Evolutionary conservation across 805 yeast species (phyloP).

Genomic region (Pichia deserticola): DNA sequence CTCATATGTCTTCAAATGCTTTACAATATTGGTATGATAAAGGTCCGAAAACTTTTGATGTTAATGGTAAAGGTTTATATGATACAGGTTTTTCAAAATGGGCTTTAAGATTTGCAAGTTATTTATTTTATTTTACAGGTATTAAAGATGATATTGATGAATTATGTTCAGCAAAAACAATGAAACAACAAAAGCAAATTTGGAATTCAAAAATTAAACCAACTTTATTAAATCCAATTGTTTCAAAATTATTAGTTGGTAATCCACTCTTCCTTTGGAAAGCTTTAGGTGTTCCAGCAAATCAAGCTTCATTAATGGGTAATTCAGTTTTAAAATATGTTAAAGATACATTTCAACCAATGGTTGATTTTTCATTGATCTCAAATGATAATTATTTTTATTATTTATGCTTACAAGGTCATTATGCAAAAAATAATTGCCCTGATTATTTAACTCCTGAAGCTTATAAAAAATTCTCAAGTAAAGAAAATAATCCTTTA

Average conservation of each 20-base stretch:
- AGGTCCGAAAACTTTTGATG: slow-evolving; percentile 50
- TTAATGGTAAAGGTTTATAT: slow-evolving; percentile 55
- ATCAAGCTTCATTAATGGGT: slow-evolving; percentile 78
- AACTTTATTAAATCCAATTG: slow-evolving; percentile 60
- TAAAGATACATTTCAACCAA: slow-evolving; percentile 72
- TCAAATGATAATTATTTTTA: slow-evolving; percentile 74
- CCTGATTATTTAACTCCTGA: slow-evolving; percentile 64
- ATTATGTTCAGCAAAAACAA: slow-evolving; percentile 48
- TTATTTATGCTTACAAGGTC: slow-evolving; percentile 58
- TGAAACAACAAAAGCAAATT: slow-evolving; percentile 54
- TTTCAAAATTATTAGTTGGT: slow-evolving; percentile 62
- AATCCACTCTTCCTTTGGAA: slow-evolving; percentile 84
- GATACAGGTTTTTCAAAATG: slow-evolving; percentile 83
- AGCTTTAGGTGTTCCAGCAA: slow-evolving; percentile 83
- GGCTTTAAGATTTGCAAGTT: slow-evolving; percentile 67
- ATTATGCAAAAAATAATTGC: slow-evolving; percentile 55
- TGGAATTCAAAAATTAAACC: slow-evolving; percentile 64
- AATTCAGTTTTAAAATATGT: slow-evolving; percentile 63
- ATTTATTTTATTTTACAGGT: slow-evolving; percentile 52
- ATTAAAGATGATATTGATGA: slow-evolving; percentile 42
- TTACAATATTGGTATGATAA: slow-evolving; percentile 72
- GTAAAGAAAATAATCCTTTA: slow-evolving; percentile 39
- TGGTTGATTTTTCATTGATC: slow-evolving; percentile 54
- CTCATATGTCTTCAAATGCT: slow-evolving; percentile 71
- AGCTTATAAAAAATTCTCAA: slow-evolving; percentile 46